Conservation (phyloP, 164 flowering plant species). For the Aristolochia californica region DNA sequence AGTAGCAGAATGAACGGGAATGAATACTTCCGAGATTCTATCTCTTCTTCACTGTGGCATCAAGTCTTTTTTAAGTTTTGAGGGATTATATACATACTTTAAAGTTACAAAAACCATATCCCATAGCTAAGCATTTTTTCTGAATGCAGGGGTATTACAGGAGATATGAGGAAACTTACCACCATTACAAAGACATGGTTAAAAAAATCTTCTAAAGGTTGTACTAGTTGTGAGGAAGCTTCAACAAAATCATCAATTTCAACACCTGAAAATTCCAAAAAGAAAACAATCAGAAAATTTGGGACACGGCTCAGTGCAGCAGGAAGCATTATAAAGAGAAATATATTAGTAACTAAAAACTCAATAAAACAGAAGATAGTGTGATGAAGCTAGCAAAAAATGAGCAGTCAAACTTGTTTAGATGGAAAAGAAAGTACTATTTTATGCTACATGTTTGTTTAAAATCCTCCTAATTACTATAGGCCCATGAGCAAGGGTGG, state of each 20-base stretch:
- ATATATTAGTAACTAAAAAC: too few relatives aligned
- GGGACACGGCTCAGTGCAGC: background rate
- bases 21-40: too few relatives aligned
- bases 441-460: too few relatives aligned
- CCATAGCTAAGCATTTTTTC: background rate
- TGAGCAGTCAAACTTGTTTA: too few relatives aligned
- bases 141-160: background rate
- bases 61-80: too few relatives aligned
- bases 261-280: slow-evolving; percentile 33
- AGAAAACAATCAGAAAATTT: background rate
- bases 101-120: background rate
- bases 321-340: background rate
- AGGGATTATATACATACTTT: background rate
- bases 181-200: slow-evolving; percentile 90
- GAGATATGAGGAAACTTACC: slow-evolving; percentile 39
- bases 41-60: too few relatives aligned
- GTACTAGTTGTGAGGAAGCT: slow-evolving; percentile 47
- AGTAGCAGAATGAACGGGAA: too few relatives aligned
- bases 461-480: too few relatives aligned
- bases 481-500: too few relatives aligned
- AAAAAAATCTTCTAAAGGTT: slow-evolving; percentile 87
- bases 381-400: too few relatives aligned
- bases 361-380: too few relatives aligned
- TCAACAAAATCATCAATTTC: slow-evolving; percentile 81
- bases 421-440: too few relatives aligned